Base-by-base conservation (phyloP, 1,139 yeast genomes). In the Chernovozyma aurita region DNA sequence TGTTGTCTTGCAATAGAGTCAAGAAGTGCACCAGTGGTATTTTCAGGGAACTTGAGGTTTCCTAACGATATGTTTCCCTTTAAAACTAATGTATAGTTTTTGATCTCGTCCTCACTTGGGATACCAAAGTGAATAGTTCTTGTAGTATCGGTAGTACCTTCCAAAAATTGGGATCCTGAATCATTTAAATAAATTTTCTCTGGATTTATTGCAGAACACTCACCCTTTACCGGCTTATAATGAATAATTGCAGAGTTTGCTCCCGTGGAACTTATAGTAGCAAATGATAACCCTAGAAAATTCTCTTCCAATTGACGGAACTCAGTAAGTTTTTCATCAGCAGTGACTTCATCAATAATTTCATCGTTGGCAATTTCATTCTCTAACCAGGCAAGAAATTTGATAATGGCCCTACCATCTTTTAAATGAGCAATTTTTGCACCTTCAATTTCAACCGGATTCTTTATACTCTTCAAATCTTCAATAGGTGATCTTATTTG, bases 141-240 rank as follows among this genome's bases (percentile, higher is more conserved):
- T 3, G 99, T 92, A 13, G 92, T 85, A 59, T 92, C 98, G 1
- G 98, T 92, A 1, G 98, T 92, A 25, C 98, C 99, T 45, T 90
- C 97, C 34, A 81, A 63, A 54, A 84, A 94, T 55, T 94, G 99
- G 2, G 95, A 83, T 5, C 99, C 98, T 3, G 96, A 80, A 59
- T 94, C 99, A 53, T 87, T 78, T 42, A 94, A 69, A 55, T 90
- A 92, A 20, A 88, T 75, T 52, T 86, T 83, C 34, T 75, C 64
- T 14, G 90, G 88, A 48, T 86, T 80, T 39, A 94, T 82, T 48
- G 78, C 68, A 3, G 85, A 63, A 41, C 85, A 79, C 24, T 74
- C 65, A 24, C 74, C 82, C 37, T 58, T 55, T 6, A 52, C 47
- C n/a, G 68, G 98, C 15, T 85, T 66, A 59, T 94, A 94, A 59